Evolutionary conservation across 371 early-diverging fungal genomes (phyloP).

Genomic region (Rhizopus arrhizus): DNA sequence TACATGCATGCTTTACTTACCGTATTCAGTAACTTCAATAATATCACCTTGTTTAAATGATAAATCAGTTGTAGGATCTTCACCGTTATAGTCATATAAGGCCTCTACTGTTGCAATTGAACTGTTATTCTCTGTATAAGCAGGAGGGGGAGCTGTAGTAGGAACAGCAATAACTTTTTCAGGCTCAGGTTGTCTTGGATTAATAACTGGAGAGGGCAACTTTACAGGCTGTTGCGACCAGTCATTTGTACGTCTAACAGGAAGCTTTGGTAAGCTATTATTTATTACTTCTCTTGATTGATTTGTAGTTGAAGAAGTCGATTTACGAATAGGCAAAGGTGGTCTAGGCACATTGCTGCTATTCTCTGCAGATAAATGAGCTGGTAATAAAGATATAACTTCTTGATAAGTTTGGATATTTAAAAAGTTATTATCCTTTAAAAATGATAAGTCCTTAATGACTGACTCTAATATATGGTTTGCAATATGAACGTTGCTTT

Average conservation of each 20-base stretch:
- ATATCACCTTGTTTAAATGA: conserved; percentile 55
- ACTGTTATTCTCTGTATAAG: conserved; percentile 27
- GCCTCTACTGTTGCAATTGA: conserved; percentile 41
- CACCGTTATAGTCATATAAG: conserved; percentile 49
- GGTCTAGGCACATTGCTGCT: conserved; percentile 17
- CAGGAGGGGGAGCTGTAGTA: conserved; percentile 31
- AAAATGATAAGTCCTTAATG: conserved; percentile 41
- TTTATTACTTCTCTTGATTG: conserved; percentile 17
- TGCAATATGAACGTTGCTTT: conserved; percentile 22
- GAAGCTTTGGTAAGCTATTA: conserved; percentile 34
- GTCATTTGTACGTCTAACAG: conserved; percentile 34
- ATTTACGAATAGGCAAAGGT: conserved; percentile 50
- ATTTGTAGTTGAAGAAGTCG: conserved; percentile 19
- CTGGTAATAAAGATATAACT: conserved; percentile 39
- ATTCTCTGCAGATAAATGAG: conserved; percentile 11
- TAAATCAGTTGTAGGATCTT: conserved; percentile 51
- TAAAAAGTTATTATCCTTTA: conserved; percentile 46
- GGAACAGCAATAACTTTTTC: conserved; percentile 9
- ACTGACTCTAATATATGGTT: conserved; percentile 50
- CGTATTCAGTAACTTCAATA: conserved; percentile 55
- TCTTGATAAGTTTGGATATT: conserved; percentile 38
- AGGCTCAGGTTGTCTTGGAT: conserved; percentile 16
- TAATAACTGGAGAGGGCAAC: conserved; percentile 13
- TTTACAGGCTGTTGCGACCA: conserved; percentile 23
- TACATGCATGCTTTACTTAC: conserved; percentile 23